A percentile compares a stretch with the other conserved stretches of the same genome.
Evolutionary conservation across 1,284 basidiomycete species (phyloP).

Genomic region (Naganishia sp.): DNA sequence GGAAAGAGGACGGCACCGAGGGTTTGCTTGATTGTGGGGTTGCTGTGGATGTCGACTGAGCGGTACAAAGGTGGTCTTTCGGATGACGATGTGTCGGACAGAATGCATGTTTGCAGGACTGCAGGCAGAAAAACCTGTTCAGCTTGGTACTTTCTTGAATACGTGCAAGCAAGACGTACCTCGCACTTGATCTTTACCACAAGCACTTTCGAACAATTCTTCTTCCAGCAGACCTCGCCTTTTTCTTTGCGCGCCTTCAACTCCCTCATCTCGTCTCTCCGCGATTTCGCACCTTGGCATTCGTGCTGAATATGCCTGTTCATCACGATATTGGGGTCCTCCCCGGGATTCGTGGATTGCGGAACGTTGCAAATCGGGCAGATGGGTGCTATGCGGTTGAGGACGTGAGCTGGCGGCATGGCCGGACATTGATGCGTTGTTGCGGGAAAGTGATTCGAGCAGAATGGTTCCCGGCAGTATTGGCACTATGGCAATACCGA

Average conservation of each 20-base stretch:
- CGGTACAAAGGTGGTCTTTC: constrained; percentile 31
- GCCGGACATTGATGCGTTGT: constrained; percentile 47
- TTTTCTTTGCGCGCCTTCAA: constrained; percentile 44
- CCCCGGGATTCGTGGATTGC: constrained; percentile 41
- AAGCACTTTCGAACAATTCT: constrained; percentile 47
- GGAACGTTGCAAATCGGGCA: constrained; percentile 48
- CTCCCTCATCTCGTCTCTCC: constrained; percentile 39
- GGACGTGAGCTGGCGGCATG: constrained; percentile 48
- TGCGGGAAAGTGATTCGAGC: constrained; percentile 52
- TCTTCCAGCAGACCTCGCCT: constrained; percentile 51
- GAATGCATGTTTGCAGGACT: constrained; percentile 30
- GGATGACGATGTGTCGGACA: constrained; percentile 34
- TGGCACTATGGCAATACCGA: constrained; percentile 42
- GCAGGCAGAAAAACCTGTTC: background rate
- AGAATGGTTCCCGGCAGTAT: constrained; percentile 51
- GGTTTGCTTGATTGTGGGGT: constrained; percentile 8
- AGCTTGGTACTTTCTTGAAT: background rate
- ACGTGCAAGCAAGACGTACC: constrained; percentile 36
- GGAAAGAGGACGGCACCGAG: constrained; percentile 6
- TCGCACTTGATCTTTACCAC: constrained; percentile 52
- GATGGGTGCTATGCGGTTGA: constrained; percentile 51
- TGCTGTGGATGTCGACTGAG: constrained; percentile 19
- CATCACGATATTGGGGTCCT: constrained; percentile 48
- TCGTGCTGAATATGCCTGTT: constrained; percentile 47
- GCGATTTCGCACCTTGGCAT: constrained; percentile 47